phyloP scores from a whole-genome alignment of 257 asterid genomes.

The Marsdenia floribunda region DNA sequence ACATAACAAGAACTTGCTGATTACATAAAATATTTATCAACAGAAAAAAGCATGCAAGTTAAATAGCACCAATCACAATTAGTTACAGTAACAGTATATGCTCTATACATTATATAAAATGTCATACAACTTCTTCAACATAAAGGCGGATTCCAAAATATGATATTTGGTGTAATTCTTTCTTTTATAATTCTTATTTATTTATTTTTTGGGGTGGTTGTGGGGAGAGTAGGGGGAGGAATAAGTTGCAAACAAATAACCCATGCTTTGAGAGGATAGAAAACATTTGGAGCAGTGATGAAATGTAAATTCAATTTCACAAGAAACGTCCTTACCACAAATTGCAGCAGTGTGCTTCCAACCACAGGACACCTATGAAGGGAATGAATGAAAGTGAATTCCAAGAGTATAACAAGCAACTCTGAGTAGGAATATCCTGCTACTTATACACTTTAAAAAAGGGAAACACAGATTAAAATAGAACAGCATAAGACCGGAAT shows the following conservation, averaged over 20 bases:
- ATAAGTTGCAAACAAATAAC: neutral
- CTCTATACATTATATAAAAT: neutral
- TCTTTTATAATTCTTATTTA: too few species aligned
- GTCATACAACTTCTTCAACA: neutral
- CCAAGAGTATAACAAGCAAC: neutral
- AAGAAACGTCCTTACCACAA: conserved; percentile 52
- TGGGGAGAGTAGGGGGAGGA: too few species aligned
- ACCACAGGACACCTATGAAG: conserved; percentile 81
- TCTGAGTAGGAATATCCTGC: neutral
- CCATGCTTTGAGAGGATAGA: neutral
- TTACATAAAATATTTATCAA: neutral
- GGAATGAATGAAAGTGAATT: conserved; percentile 1
- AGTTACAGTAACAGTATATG: neutral
- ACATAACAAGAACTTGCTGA: neutral
- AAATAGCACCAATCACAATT: neutral
- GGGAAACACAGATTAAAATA: neutral
- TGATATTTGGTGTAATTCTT: too few species aligned
- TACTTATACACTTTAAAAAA: neutral
- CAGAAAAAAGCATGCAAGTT: neutral
- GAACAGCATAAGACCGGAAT: neutral
- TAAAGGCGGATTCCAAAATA: neutral
- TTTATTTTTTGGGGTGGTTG: too few species aligned
- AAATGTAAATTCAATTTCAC: neutral
- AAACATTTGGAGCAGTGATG: neutral
- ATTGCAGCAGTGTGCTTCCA: conserved; percentile 99